phyloP scores from a whole-genome alignment of 768 basidiomycete species.

The Cyclocybe aegerita region DNA sequence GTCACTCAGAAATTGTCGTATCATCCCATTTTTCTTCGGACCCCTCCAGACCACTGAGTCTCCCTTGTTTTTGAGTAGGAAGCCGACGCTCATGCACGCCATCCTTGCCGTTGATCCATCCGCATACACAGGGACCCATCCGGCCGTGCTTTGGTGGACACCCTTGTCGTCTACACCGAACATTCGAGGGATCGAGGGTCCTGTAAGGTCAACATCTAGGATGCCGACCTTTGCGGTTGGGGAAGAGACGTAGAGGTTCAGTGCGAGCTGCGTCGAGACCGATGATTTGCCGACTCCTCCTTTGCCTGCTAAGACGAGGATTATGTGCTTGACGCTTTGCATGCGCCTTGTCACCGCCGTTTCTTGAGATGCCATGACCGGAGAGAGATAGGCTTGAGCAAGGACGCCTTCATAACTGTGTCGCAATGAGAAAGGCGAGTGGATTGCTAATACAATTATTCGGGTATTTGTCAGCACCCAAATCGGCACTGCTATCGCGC shows the following conservation, averaged over 20 bases:
- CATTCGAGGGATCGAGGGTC: conserved; percentile 95
- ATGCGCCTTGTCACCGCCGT: conserved; percentile 72
- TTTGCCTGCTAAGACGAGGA: conserved; percentile 94
- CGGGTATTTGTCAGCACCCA: conserved; percentile 15
- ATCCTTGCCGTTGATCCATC: conserved; percentile 75
- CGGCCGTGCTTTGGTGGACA: conserved; percentile 91
- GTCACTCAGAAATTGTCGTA: conserved; percentile 90
- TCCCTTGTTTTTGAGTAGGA: conserved; percentile 83
- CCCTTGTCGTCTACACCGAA: conserved; percentile 83
- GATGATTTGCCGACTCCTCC: conserved; percentile 99
- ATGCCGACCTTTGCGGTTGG: conserved; percentile 78
- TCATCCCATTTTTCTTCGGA: conserved; percentile 99
- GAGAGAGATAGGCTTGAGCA: conserved; percentile 10
- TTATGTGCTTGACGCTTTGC: conserved; percentile 73
- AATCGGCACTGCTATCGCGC: background rate
- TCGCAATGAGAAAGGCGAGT: conserved; percentile 9
- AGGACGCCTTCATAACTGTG: conserved; percentile 10
- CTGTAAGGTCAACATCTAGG: conserved; percentile 91
- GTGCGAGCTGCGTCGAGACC: conserved; percentile 86
- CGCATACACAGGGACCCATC: conserved; percentile 98
- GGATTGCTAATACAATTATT: conserved; percentile 16
- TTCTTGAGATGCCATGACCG: conserved; percentile 37
- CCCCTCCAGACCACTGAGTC: conserved; percentile 98
- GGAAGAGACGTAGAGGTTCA: conserved; percentile 74
- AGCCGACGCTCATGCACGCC: conserved; percentile 96